Percentiles rank a stretch among this genome's conserved stretches.
phyloP scores from a whole-genome alignment of 352 stramenopile genomes.

The Globisporangium radiosum region DNA sequence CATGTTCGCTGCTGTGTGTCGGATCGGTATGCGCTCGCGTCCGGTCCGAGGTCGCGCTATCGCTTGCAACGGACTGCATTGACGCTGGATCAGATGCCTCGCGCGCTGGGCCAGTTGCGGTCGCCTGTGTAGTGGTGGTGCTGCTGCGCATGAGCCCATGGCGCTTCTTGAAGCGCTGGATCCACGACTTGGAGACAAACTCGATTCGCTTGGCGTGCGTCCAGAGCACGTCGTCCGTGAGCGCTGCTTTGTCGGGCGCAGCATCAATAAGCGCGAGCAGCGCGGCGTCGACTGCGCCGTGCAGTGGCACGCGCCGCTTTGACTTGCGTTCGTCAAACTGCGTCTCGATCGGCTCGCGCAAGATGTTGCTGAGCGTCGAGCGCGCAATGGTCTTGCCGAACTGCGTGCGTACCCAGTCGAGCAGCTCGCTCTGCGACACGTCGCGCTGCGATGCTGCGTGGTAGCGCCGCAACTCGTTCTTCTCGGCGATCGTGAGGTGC shows the following conservation, averaged over 20 bases:
- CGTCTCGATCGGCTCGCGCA: slow-evolving; percentile 10
- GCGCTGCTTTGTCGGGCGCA: neutral
- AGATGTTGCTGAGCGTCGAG: slow-evolving; percentile 11
- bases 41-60: neutral
- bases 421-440: slow-evolving; percentile 3
- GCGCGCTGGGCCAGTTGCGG: too few relatives aligned
- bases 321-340: slow-evolving; percentile 3
- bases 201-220: slow-evolving; percentile 6
- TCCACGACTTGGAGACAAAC: slow-evolving; percentile 9
- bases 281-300: slow-evolving; percentile 4
- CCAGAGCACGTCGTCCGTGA: slow-evolving; percentile 9
- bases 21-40: neutral
- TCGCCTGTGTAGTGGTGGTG: neutral
- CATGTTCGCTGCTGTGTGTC: neutral
- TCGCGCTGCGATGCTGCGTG: slow-evolving; percentile 1
- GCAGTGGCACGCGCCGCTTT: slow-evolving; percentile 2
- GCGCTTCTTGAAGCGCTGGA: slow-evolving; percentile 11
- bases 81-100: neutral
- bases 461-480: slow-evolving; percentile 10
- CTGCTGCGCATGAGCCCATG: slow-evolving; percentile 1
- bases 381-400: slow-evolving; percentile 10
- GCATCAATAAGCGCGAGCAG: slow-evolving; percentile 4
- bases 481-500: slow-evolving; percentile 11
- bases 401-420: slow-evolving; percentile 7
- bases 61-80: neutral